A percentile compares a stretch with the other conserved stretches of the same genome.
phyloP scores from a whole-genome alignment of 148 eudicot species.

The Agrostemma githago region DNA sequence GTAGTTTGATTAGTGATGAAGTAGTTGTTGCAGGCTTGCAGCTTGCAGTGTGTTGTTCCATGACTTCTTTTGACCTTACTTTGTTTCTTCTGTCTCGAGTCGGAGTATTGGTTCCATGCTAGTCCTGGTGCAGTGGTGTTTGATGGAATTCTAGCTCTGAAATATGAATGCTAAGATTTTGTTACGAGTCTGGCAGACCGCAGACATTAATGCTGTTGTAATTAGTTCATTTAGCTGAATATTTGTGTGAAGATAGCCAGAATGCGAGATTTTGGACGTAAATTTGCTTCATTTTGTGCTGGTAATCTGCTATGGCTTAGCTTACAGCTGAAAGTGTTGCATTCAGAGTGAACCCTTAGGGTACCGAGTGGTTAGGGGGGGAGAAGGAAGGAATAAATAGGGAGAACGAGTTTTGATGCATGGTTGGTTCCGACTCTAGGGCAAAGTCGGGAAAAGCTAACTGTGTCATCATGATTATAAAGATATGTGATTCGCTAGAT shows the following conservation, averaged over 20 bases:
- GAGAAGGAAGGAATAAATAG: neutral
- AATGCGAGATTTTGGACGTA: slow-evolving; percentile 5
- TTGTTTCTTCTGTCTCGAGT: neutral
- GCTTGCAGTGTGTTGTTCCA: neutral
- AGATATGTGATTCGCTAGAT: too few species aligned
- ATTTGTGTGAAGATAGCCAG: neutral
- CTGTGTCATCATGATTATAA: neutral
- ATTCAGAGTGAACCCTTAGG: neutral
- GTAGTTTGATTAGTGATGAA: neutral
- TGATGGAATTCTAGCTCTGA: neutral
- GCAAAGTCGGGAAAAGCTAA: neutral
- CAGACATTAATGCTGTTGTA: slow-evolving; percentile 3
- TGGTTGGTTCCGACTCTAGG: neutral
- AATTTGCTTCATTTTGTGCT: neutral
- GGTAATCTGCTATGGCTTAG: neutral
- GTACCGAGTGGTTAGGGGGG: neutral
- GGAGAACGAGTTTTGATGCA: neutral
- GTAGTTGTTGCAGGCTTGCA: neutral
- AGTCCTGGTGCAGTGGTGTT: neutral
- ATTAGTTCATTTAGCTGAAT: neutral
- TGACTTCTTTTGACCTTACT: neutral
- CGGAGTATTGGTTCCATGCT: neutral
- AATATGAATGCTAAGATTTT: neutral
- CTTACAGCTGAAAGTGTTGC: neutral
- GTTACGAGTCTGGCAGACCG: neutral